Conservation (phyloP, 2,329 filamentous ascomycete species). For the Furcasterigmium sp. region DNA sequence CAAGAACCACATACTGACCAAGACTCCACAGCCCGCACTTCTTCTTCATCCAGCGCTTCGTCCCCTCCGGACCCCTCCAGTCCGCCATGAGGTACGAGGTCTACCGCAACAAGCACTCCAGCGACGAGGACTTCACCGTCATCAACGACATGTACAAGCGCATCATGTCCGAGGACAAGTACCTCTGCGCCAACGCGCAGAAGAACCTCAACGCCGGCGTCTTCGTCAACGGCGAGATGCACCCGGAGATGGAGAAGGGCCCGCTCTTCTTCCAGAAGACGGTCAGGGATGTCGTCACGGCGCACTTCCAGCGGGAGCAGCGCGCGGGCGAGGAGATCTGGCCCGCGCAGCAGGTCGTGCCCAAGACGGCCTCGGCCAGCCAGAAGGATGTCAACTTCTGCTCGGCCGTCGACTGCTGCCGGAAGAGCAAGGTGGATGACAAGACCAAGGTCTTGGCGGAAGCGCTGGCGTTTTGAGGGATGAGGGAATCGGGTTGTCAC, state of each 20-base stretch:
- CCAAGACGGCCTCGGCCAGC: constrained; percentile 17
- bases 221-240: constrained; percentile 58
- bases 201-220: constrained; percentile 56
- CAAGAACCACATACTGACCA: constrained; percentile 26
- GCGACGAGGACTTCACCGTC: constrained; percentile 51
- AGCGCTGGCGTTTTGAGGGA: constrained; percentile 15
- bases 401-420: constrained; percentile 26
- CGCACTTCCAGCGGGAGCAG: constrained; percentile 42
- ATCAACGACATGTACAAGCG: constrained; percentile 58
- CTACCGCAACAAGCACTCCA: constrained; percentile 54
- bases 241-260: constrained; percentile 49
- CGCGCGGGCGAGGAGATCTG: constrained; percentile 41
- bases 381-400: constrained; percentile 26
- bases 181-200: constrained; percentile 54
- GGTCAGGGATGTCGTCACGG: constrained; percentile 40
- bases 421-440: constrained; percentile 13
- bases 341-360: constrained; percentile 38
- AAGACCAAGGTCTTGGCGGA: constrained; percentile 10
- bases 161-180: constrained; percentile 61
- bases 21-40: constrained; percentile 44
- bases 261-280: constrained; percentile 51
- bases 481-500: too few relatives aligned
- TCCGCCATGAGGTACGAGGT: constrained; percentile 58
- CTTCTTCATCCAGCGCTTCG: constrained; percentile 59
- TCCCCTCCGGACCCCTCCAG: constrained; percentile 44